phyloP scores from a whole-genome alignment of 208 protist species.

The Leishmania amazonensis region DNA sequence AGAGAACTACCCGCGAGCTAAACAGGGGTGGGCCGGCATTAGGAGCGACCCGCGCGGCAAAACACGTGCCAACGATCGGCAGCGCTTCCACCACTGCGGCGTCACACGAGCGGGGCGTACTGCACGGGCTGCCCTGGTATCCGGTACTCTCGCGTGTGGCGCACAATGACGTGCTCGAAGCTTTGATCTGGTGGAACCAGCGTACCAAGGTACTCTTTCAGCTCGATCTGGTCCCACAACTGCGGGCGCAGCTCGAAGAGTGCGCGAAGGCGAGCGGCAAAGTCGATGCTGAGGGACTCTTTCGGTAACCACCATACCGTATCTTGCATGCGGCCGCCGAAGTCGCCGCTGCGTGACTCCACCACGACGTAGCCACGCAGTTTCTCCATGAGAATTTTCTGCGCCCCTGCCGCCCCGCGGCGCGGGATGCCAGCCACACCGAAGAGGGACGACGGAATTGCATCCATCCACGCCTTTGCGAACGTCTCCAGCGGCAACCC shows the following conservation, averaged over 20 bases:
- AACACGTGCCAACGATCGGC: background rate
- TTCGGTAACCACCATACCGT: conserved; percentile 51
- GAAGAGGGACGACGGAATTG: conserved; percentile 43
- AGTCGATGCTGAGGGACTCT: conserved; percentile 37
- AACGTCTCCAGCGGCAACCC: conserved; percentile 47
- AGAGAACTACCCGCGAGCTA: background rate
- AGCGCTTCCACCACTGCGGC: background rate
- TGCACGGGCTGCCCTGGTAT: conserved; percentile 58
- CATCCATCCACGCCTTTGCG: conserved; percentile 32
- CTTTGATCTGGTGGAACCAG: conserved; percentile 46
- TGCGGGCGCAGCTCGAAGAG: conserved; percentile 61
- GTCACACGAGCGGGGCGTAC: conserved; percentile 49
- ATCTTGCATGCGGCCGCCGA: conserved; percentile 5
- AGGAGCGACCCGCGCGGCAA: background rate
- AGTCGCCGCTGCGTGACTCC: conserved; percentile 6
- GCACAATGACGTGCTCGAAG: conserved; percentile 60
- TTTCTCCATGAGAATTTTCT: conserved; percentile 25
- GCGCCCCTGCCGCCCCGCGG: conserved; percentile 1
- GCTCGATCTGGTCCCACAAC: conserved; percentile 41
- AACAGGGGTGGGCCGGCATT: background rate
- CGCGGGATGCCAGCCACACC: conserved; percentile 15
- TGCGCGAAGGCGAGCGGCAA: conserved; percentile 39
- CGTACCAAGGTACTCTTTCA: conserved; percentile 61
- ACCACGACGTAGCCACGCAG: conserved; percentile 44
- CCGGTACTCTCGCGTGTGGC: conserved; percentile 64